Evolutionary conservation across 805 yeast genomes (phyloP).

Genomic region (Schwanniomyces vanrijiae): DNA sequence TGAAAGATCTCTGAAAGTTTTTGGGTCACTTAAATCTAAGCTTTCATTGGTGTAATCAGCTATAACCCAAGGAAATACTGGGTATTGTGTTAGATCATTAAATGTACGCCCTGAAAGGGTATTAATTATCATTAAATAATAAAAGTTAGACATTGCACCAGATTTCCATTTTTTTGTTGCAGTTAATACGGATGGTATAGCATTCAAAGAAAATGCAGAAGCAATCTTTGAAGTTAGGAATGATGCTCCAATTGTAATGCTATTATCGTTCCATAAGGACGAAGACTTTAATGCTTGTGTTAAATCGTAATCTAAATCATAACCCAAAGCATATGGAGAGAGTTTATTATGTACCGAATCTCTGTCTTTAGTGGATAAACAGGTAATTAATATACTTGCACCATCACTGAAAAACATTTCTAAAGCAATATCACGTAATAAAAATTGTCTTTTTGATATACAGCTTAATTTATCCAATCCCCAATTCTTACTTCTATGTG

Average conservation of each 20-base stretch:
- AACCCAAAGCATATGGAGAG: slow-evolving; percentile 47
- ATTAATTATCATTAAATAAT: slow-evolving; percentile 75
- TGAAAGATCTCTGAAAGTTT: slow-evolving; percentile 68
- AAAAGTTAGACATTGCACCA: slow-evolving; percentile 82
- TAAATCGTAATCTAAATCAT: slow-evolving; percentile 54
- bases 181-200: slow-evolving; percentile 28
- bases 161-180: slow-evolving; percentile 71
- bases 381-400: slow-evolving; percentile 66
- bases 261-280: slow-evolving; percentile 35
- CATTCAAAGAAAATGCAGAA: slow-evolving; percentile 37
- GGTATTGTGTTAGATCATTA: slow-evolving; percentile 87
- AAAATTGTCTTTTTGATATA: slow-evolving; percentile 71
- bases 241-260: slow-evolving; percentile 37
- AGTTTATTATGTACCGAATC: slow-evolving; percentile 56
- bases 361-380: slow-evolving; percentile 51
- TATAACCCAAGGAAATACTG: slow-evolving; percentile 89
- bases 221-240: slow-evolving; percentile 29
- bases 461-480: slow-evolving; percentile 56
- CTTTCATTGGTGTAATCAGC: slow-evolving; percentile 75
- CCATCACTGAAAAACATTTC: slow-evolving; percentile 78
- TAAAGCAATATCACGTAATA: slow-evolving; percentile 76
- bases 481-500: slow-evolving; percentile 61
- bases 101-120: slow-evolving; percentile 87
- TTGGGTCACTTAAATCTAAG: slow-evolving; percentile 63
- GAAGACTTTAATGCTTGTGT: slow-evolving; percentile 54